Evolutionary conservation across 1,139 yeast species (phyloP).

Genomic region (Hyphopichia khmerensis): DNA sequence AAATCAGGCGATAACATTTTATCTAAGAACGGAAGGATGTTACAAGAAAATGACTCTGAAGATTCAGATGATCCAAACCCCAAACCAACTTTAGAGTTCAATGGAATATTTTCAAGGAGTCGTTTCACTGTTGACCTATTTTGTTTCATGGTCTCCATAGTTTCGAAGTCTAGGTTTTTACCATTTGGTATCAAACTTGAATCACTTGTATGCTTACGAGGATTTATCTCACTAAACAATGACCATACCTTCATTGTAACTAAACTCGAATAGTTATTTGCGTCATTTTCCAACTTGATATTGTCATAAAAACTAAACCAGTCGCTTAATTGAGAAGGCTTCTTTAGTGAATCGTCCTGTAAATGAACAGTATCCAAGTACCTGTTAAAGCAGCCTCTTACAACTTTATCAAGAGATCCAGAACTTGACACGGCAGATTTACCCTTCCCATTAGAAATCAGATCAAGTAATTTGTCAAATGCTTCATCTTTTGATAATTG

Average conservation of each 20-base stretch:
- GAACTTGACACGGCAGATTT: slow-evolving; percentile 45
- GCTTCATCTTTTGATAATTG: slow-evolving; percentile 47
- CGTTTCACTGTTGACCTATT: slow-evolving; percentile 27
- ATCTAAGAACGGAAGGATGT: slow-evolving; percentile 47
- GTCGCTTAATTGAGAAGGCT: slow-evolving; percentile 67
- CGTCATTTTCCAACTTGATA: slow-evolving; percentile 36
- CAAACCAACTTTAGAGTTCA: slow-evolving; percentile 22
- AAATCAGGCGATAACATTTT: slow-evolving; percentile 46
- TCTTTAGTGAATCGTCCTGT: slow-evolving; percentile 63
- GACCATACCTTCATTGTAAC: slow-evolving; percentile 66
- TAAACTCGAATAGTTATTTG: slow-evolving; percentile 46
- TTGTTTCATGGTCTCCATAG: slow-evolving; percentile 28
- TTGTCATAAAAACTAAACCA: slow-evolving; percentile 75
- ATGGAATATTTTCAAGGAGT: slow-evolving; percentile 28
- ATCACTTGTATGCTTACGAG: slow-evolving; percentile 24
- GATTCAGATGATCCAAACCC: slow-evolving; percentile 25
- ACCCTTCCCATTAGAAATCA: slow-evolving; percentile 35
- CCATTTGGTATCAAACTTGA: slow-evolving; percentile 34
- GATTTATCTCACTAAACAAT: slow-evolving; percentile 61
- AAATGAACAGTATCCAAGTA: slow-evolving; percentile 53
- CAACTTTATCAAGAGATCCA: slow-evolving; percentile 58
- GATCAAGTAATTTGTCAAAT: slow-evolving; percentile 38
- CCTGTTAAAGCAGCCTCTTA: slow-evolving; percentile 70
- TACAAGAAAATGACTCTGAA: slow-evolving; percentile 27
- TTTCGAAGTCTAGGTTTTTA: slow-evolving; percentile 45